Base-by-base conservation (phyloP, 2,329 filamentous ascomycete genomes). In the Trichophyton schoenleinii region DNA sequence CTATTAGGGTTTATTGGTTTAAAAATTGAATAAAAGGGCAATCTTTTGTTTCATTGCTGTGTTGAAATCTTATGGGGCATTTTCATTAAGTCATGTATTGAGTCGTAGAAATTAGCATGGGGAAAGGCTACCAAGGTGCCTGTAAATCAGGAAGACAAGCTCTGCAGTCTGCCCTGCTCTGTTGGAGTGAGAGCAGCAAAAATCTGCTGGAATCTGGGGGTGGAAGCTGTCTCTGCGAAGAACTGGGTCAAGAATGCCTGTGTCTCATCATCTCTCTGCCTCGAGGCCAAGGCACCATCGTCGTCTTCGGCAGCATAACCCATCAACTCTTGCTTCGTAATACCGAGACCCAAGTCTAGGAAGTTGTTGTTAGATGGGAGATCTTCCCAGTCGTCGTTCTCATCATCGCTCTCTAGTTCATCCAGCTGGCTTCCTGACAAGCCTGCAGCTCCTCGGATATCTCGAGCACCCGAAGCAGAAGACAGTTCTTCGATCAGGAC, bases 401-500 rank as follows among this genome's bases (percentile, higher is more conserved):
- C 87, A 44, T 86, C 85, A 25, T 87, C 85, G 60, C 85, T 87
- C 66, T 69, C 75, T 78, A 81, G 79, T 34, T 83, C 80, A 2
- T 81, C 81, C 4, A 82, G 80, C 1, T 82, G 78, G 0, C 83
- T 83, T 0, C 83, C 81, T 0, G 84, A 86, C 13, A 53, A 18
- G 0, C 83, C 1, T 77, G 78, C 76, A 48, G 83, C 82, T 0
- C 85, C 79, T 58, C 84, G 81, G 34, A 73, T 72, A 55, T 75
- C 73, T 52, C 72, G 71, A 63, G 67, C 73, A 11, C 89, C 89
- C 3, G 88, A 86, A 1, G 91, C 89, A 0, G 89, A 90, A 4
- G 88, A 80, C 2, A 99, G 83, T 75, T 99, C 94, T 70, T 96
- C 90, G 55, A 97, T 87, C 7, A 99, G 83, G 3, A 97, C 87